Conservation (phyloP, 2,329 filamentous ascomycete genomes). For the Diaporthe sp. region DNA sequence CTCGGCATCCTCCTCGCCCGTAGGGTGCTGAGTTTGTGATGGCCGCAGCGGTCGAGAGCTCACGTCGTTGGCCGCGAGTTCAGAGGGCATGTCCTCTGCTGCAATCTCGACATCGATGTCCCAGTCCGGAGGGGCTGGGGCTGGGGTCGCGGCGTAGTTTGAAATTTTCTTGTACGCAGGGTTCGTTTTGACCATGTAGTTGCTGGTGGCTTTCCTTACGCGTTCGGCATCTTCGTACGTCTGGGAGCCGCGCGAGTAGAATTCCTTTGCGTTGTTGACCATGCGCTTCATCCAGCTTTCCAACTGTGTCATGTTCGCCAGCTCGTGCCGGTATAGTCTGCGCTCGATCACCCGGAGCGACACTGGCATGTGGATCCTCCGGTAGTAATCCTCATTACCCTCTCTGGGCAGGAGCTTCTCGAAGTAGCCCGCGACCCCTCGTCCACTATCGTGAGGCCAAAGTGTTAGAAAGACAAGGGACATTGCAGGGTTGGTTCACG, state of each 20-base stretch:
- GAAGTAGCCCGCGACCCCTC: conserved; percentile 81
- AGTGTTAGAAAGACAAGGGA: conserved; percentile 39
- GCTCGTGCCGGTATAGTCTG: conserved; percentile 77
- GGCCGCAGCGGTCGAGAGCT: conserved; percentile 24
- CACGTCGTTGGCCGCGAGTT: conserved; percentile 29
- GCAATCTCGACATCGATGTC: conserved; percentile 36
- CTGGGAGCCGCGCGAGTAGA: conserved; percentile 78
- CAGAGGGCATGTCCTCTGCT: conserved; percentile 34
- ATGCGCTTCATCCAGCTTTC: conserved; percentile 91
- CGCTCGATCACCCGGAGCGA: conserved; percentile 82
- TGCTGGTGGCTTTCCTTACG: conserved; percentile 86
- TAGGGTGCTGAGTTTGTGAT: conserved; percentile 11
- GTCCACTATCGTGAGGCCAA: conserved; percentile 66
- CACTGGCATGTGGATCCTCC: conserved; percentile 81
- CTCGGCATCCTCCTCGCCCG: conserved; percentile 42
- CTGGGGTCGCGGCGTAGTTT: conserved; percentile 78
- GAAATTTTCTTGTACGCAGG: conserved; percentile 79
- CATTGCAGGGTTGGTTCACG: background rate
- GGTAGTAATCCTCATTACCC: conserved; percentile 81
- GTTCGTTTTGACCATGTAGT: conserved; percentile 89
- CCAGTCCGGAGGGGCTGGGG: conserved; percentile 75
- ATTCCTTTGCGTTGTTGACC: conserved; percentile 88
- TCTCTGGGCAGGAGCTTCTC: conserved; percentile 76
- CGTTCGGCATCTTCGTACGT: conserved; percentile 88
- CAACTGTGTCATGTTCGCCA: conserved; percentile 77